phyloP scores from a whole-genome alignment of 495 filamentous ascomycete genomes.

The Penicillium psychrofluorescens region DNA sequence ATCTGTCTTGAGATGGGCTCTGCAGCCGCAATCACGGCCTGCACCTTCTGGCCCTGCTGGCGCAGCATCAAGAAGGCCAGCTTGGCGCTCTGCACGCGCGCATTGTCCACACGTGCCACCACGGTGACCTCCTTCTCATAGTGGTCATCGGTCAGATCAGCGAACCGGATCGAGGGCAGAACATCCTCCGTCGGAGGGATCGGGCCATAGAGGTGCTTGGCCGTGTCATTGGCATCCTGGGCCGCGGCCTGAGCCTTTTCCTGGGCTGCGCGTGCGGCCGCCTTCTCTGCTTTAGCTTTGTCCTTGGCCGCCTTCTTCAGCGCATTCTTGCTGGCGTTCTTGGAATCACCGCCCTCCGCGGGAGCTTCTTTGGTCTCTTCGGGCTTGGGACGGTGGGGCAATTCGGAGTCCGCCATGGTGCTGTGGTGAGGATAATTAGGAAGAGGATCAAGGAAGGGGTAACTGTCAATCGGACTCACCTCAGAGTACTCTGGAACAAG shows the following conservation, averaged over 20 bases:
- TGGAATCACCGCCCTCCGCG: constrained; percentile 30
- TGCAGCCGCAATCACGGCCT: constrained; percentile 62
- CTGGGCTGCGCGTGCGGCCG: constrained; percentile 45
- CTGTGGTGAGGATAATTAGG: constrained; percentile 6
- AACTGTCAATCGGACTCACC: neutral
- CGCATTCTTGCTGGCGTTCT: constrained; percentile 54
- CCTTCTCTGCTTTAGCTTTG: constrained; percentile 59
- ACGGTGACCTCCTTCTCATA: constrained; percentile 72
- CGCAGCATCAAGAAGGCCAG: constrained; percentile 87
- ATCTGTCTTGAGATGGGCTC: constrained; percentile 60
- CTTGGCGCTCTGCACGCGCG: constrained; percentile 81
- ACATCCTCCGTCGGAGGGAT: constrained; percentile 35
- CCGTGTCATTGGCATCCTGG: constrained; percentile 56
- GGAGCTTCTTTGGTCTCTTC: constrained; percentile 30
- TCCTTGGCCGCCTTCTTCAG: constrained; percentile 63
- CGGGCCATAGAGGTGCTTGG: constrained; percentile 62
- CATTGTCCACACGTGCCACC: constrained; percentile 79
- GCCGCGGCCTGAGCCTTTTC: constrained; percentile 44
- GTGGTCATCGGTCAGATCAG: constrained; percentile 45
- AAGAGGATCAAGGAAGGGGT: neutral
- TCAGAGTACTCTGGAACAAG: too few species aligned
- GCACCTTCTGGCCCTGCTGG: constrained; percentile 73
- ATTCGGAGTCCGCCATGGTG: constrained; percentile 41
- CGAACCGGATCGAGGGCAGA: constrained; percentile 27
- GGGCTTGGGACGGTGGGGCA: constrained; percentile 42